A percentile compares a stretch with the other conserved stretches of the same genome.
Conservation (phyloP, 352 stramenopile species). For the Phytophthora idaei region DNA sequence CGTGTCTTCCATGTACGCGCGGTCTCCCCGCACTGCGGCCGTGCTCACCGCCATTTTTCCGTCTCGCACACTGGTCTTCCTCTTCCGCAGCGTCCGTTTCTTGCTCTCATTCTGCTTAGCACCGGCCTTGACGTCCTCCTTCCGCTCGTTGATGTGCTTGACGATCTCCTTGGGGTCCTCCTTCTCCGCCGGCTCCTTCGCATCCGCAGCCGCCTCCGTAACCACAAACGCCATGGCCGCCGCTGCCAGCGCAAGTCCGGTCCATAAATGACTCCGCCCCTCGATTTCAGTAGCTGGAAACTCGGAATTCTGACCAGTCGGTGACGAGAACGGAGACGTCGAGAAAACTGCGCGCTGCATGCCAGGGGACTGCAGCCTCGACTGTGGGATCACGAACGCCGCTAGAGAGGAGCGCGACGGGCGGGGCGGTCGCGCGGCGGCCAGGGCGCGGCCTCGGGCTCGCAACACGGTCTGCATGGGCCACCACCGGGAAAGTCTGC, state of each 20-base stretch:
- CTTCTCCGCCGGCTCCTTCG: slow-evolving; percentile 11
- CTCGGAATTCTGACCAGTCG: slow-evolving; percentile 15
- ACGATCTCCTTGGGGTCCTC: slow-evolving; percentile 22
- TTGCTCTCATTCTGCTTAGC: slow-evolving; percentile 24
- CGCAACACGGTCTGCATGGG: slow-evolving; percentile 37
- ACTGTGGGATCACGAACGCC: slow-evolving; percentile 15
- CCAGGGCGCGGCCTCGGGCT: slow-evolving; percentile 35
- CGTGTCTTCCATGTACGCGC: slow-evolving; percentile 86
- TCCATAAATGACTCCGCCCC: slow-evolving; percentile 15
- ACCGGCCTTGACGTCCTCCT: slow-evolving; percentile 31
- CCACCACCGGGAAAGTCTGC: slow-evolving; percentile 23
- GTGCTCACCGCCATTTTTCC: slow-evolving; percentile 62
- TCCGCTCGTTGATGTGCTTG: slow-evolving; percentile 29
- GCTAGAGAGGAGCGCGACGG: slow-evolving; percentile 17
- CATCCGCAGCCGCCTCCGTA: slow-evolving; percentile 21
- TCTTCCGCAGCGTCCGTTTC: slow-evolving; percentile 41
- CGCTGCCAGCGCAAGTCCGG: slow-evolving; percentile 25
- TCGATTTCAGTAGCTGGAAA: slow-evolving; percentile 22
- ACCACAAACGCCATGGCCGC: slow-evolving; percentile 19
- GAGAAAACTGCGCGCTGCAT: slow-evolving; percentile 15
- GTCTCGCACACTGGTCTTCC: slow-evolving; percentile 54
- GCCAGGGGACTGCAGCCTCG: slow-evolving; percentile 9
- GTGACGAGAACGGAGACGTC: slow-evolving; percentile 10
- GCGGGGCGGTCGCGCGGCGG: slow-evolving; percentile 15
- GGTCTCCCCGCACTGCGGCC: slow-evolving; percentile 73